Evolutionary conservation across 108 stramenopile species (phyloP).

Genomic region (Cylindrotheca closterium): DNA sequence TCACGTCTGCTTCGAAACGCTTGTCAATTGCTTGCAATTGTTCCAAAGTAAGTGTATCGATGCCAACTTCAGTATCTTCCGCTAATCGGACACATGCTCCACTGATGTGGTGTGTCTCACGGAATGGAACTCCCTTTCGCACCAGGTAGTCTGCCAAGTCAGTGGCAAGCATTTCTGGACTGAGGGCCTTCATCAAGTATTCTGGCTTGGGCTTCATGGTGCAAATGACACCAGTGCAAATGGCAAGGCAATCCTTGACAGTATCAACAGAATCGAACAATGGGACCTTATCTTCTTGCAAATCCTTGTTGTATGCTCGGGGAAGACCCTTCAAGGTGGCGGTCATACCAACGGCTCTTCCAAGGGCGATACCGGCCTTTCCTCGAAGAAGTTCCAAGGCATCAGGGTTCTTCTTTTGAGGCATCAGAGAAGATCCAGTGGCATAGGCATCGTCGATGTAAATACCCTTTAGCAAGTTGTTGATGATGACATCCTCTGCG

Average conservation of each 20-base stretch:
- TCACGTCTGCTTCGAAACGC: constrained; percentile 85
- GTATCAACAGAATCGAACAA: constrained; percentile 95
- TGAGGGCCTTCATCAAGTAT: constrained; percentile 81
- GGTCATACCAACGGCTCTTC: constrained; percentile 88
- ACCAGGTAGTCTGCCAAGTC: constrained; percentile 99
- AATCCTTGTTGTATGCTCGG: constrained; percentile 99
- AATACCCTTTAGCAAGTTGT: constrained; percentile 89
- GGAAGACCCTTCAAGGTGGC: constrained; percentile 97
- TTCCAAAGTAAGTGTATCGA: constrained; percentile 80
- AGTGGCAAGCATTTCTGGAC: constrained; percentile 99
- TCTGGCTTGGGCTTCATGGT: constrained; percentile 94
- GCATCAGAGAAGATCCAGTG: constrained; percentile 98
- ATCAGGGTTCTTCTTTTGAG: constrained; percentile 99
- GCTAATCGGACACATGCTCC: constrained; percentile 88
- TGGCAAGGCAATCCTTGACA: constrained; percentile 93
- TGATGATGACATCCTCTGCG: constrained; percentile 99
- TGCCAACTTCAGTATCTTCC: constrained; percentile 73
- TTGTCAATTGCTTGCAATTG: constrained; percentile 83
- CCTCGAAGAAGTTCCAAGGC: constrained; percentile 97
- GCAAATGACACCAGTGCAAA: constrained; percentile 94
- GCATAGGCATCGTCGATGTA: constrained; percentile 97
- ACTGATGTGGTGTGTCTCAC: constrained; percentile 99
- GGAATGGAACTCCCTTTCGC: constrained; percentile 98
- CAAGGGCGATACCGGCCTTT: constrained; percentile 95
- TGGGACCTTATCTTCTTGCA: constrained; percentile 99